These are phyloP conservation scores for Cryptosporidium parvum DNA, from an alignment of 169 alveolate species.

Conservation along the genomic window DNA sequence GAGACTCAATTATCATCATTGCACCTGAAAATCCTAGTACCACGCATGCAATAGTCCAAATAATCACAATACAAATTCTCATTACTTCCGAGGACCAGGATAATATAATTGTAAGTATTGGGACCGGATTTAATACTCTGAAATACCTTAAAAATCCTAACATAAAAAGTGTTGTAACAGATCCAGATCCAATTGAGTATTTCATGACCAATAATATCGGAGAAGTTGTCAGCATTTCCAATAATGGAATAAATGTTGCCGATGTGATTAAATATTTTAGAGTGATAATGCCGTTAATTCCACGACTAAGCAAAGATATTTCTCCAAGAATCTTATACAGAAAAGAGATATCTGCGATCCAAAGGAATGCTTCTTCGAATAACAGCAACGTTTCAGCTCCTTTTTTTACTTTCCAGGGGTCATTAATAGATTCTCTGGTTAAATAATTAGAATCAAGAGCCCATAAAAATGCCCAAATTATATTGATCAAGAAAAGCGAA, in stretches of 20 bases:
- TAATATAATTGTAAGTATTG: slow-evolving; percentile 23
- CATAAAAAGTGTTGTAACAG: slow-evolving; percentile 60
- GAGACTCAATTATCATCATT: slow-evolving; percentile 74
- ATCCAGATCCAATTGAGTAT: slow-evolving; percentile 35
- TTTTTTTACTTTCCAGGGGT: slow-evolving; percentile 53
- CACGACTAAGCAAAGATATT: slow-evolving; percentile 30
- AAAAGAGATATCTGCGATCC: slow-evolving; percentile 68
- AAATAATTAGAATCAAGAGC: slow-evolving; percentile 30
- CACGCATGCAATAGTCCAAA: slow-evolving; percentile 68
- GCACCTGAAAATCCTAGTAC: slow-evolving; percentile 72
- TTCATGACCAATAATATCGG: slow-evolving; percentile 35
- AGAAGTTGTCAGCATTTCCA: slow-evolving; percentile 66
- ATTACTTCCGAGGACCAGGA: slow-evolving; percentile 69
- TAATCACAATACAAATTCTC: slow-evolving; percentile 57
- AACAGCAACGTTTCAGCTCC: slow-evolving; percentile 16
- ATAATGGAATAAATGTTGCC: slow-evolving; percentile 45
- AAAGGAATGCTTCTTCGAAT: slow-evolving; percentile 58
- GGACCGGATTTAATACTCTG: slow-evolving; percentile 41
- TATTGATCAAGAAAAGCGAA: slow-evolving; percentile 24
- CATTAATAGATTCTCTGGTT: slow-evolving; percentile 9
- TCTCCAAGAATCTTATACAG: slow-evolving; percentile 40
- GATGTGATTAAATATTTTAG: slow-evolving; percentile 46
- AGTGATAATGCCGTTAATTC: slow-evolving; percentile 38
- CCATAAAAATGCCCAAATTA: slow-evolving; percentile 68
- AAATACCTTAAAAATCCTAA: slow-evolving; percentile 59